Conservation (phyloP, 1,139 yeast genomes). For the Candida pseudocylindracea region DNA sequence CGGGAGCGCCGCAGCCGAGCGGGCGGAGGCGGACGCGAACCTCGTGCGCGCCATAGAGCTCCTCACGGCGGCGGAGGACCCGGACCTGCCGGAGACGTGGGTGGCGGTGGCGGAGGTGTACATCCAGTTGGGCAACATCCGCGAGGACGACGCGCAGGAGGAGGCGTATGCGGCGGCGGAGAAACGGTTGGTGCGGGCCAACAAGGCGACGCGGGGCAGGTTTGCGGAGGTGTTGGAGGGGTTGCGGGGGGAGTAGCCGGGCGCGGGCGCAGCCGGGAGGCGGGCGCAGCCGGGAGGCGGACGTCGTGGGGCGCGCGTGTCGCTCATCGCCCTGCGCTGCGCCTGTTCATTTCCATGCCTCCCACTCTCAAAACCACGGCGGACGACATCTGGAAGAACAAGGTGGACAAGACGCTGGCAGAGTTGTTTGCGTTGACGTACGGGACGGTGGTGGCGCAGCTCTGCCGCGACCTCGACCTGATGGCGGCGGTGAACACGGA, state of each 20-base stretch:
- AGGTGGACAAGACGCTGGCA: slow-evolving; percentile 72
- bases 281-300: too few relatives aligned
- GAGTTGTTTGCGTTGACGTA: slow-evolving; percentile 84
- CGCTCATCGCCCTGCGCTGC: too few relatives aligned
- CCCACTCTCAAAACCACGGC: slow-evolving; percentile 24
- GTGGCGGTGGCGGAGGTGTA: slow-evolving; percentile 70
- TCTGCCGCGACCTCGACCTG: slow-evolving; percentile 68
- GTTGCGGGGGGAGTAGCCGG: slow-evolving; percentile 5
- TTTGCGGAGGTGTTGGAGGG: slow-evolving; percentile 35
- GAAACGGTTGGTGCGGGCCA: slow-evolving; percentile 33
- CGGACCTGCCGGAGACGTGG: slow-evolving; percentile 63
- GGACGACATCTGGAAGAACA: slow-evolving; percentile 85
- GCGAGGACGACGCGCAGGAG: slow-evolving; percentile 44
- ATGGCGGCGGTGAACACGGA: slow-evolving; percentile 64
- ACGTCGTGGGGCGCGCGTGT: too few relatives aligned
- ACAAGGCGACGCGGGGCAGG: slow-evolving; percentile 57
- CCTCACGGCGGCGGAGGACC: slow-evolving; percentile 35
- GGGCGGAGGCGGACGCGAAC: slow-evolving; percentile 21
- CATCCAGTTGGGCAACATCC: slow-evolving; percentile 55
- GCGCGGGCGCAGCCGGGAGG: too few relatives aligned
- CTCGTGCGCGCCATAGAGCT: slow-evolving; percentile 34
- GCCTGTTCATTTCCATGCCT: too few relatives aligned
- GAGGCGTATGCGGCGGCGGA: slow-evolving; percentile 46
- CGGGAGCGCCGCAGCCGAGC: slow-evolving; percentile 16
- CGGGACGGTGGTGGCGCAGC: slow-evolving; percentile 87